Evolutionary conservation across 768 basidiomycete species (phyloP).

Genomic region (Suillus tomentosus): DNA sequence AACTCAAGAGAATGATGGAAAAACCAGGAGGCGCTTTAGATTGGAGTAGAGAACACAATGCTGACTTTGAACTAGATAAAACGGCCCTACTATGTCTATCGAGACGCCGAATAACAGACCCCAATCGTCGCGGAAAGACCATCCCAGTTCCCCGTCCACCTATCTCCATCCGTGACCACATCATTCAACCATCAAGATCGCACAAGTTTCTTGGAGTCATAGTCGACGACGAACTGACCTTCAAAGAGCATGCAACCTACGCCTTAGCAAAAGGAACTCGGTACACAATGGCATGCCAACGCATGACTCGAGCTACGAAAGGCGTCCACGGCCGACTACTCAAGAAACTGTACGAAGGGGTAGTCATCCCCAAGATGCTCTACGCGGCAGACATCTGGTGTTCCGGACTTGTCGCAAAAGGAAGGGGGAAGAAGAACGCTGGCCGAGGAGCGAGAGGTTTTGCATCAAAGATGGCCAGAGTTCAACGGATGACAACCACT

Average conservation of each 20-base stretch:
- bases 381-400: constrained; percentile 17
- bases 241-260: not conserved
- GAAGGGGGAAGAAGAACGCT: not conserved
- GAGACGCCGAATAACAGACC: too few relatives aligned
- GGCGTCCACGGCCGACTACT: not conserved
- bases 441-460: constrained; percentile 3
- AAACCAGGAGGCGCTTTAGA: too few relatives aligned
- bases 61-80: too few relatives aligned
- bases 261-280: not conserved
- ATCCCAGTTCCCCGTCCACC: not conserved
- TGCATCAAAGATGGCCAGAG: constrained; percentile 4
- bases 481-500: constrained; percentile 5
- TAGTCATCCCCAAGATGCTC: constrained; percentile 16
- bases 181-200: not conserved
- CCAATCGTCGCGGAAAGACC: constrained; percentile 5
- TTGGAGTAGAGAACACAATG: too few relatives aligned
- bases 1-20: too few relatives aligned
- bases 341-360: constrained; percentile 3
- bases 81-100: too few relatives aligned
- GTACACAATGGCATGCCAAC: constrained; percentile 6
- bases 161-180: not conserved
- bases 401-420: not conserved
- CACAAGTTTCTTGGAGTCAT: constrained; percentile 10
- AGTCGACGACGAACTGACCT: not conserved
- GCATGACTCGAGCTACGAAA: not conserved